A percentile compares a stretch with the other conserved stretches of the same genome.
phyloP scores from a whole-genome alignment of 106 monocot genomes.

The Agapanthus africanus region DNA sequence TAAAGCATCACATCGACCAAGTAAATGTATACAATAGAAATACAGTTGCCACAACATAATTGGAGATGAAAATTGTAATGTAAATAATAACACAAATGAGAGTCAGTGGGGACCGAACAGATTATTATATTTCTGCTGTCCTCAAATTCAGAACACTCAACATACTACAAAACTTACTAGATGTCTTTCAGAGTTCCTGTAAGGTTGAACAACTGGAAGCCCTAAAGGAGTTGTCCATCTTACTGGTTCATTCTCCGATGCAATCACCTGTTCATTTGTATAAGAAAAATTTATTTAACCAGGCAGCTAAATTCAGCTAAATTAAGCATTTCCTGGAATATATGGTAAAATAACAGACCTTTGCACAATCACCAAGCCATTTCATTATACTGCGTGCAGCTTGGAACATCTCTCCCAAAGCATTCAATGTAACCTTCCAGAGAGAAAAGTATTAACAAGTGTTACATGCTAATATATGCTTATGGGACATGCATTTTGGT shows the following conservation, averaged over 20 bases:
- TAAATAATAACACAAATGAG: not conserved
- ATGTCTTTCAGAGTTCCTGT: slow-evolving; percentile 61
- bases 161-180: slow-evolving; percentile 38
- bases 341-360: slow-evolving; percentile 43
- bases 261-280: slow-evolving; percentile 36
- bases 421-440: slow-evolving; percentile 63
- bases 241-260: slow-evolving; percentile 54
- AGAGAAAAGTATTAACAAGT: not conserved
- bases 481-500: not conserved
- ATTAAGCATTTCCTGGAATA: no score
- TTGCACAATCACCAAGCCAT: slow-evolving; percentile 83
- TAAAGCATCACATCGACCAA: no score
- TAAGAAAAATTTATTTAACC: not conserved
- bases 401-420: slow-evolving; percentile 87
- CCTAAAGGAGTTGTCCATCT: slow-evolving; percentile 70
- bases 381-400: slow-evolving; percentile 74
- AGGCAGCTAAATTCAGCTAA: not conserved
- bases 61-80: not conserved
- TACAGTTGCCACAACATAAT: not conserved
- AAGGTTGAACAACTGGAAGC: slow-evolving; percentile 72
- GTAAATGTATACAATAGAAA: no score
- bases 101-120: not conserved
- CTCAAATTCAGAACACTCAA: not conserved
- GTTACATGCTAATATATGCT: not conserved
- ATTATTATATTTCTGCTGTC: not conserved